These are phyloP conservation scores for Diplogelasinospora grovesii DNA, from an alignment of 495 filamentous ascomycete species.

Conservation along the genomic window DNA sequence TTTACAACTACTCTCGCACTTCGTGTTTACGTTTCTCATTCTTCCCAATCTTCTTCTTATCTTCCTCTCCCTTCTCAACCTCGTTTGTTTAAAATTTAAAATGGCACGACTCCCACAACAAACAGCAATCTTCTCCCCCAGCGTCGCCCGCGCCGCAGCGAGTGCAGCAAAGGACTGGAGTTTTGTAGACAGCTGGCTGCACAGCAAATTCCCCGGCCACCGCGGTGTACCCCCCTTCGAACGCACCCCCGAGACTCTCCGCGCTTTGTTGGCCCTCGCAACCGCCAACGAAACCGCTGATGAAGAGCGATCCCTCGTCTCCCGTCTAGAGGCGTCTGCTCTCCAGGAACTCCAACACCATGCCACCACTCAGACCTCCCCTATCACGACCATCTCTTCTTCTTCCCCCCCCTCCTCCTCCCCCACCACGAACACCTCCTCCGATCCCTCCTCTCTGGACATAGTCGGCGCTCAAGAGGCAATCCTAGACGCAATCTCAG, in stretches of 20 bases:
- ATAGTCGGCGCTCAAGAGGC: constrained; percentile 35
- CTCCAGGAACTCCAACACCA: constrained; percentile 42
- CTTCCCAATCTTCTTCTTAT: no score
- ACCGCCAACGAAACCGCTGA: constrained; percentile 75
- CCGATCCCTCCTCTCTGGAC: no score
- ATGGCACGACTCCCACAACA: constrained; percentile 50
- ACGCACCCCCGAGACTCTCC: constrained; percentile 76
- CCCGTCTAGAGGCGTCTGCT: constrained; percentile 53
- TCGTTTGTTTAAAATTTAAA: no score
- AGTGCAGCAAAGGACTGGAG: constrained; percentile 77
- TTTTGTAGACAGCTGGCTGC: constrained; percentile 77
- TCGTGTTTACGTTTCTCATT: no score
- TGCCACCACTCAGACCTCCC: background rate
- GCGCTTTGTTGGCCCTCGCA: constrained; percentile 66
- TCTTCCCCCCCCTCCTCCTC: no score
- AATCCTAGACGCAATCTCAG: constrained; percentile 27
- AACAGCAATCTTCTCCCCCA: constrained; percentile 63
- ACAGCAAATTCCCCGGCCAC: constrained; percentile 50
- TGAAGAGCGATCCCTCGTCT: constrained; percentile 58
- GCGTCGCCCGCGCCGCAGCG: constrained; percentile 57
- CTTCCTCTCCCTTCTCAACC: no score
- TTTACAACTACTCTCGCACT: no score
- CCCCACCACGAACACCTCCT: constrained; percentile 12
- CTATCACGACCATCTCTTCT: constrained; percentile 11
- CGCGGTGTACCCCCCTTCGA: constrained; percentile 58